Evolutionary conservation across 768 basidiomycete species (phyloP), one percentile per base, ranked within the genome.

Genomic region (Russula sp.): DNA sequence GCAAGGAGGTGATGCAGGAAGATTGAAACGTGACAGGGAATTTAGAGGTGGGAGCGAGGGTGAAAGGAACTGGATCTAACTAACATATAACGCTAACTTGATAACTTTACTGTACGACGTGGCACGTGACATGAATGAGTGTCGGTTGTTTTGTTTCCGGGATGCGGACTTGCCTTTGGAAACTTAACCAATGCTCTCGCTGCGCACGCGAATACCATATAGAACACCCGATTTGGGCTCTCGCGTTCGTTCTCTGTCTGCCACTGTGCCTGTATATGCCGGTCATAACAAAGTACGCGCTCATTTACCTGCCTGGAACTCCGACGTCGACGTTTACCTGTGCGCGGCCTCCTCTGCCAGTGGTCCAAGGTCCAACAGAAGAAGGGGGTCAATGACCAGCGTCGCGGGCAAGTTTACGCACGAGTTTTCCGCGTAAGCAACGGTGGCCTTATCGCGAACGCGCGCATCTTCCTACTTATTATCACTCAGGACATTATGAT

Each of bases 351-450:
- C 34, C 8, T 32, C n/a, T 38, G 35, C 22, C 54, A 67, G 66
- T 67, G 66, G 66, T 67, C 66, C 35, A 67, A 67, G 36, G 65
- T 67, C 18, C 65, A 67, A 58, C 60, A 65, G 38, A 61, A 57
- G 50, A 67, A 67, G n/a, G 66, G 66, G 0, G 16, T 42, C 6
- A 65, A 36, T 2, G 66, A 67, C 45, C 57, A 47, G 22, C 60
- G 61, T 38, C 65, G 65, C 39, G 51, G 63, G n/a, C 38, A 55
- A 53, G 39, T 60, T 20, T 65, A 59, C n/a, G 57, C 48, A 18
- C 64, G 60, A 18, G 58, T 51, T 2, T 59, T 34, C 47, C 64
- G 64, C 18, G 66, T 67, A 42, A 55, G 66, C 36, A 36, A 36
- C n/a, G 13, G n/a, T 18, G 18, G 18, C n/a, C 29, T 29, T 47